Evolutionary conservation across 495 filamentous ascomycete species (phyloP), one percentile per base, ranked within the genome.

Genomic region (Pyronema domesticum): DNA sequence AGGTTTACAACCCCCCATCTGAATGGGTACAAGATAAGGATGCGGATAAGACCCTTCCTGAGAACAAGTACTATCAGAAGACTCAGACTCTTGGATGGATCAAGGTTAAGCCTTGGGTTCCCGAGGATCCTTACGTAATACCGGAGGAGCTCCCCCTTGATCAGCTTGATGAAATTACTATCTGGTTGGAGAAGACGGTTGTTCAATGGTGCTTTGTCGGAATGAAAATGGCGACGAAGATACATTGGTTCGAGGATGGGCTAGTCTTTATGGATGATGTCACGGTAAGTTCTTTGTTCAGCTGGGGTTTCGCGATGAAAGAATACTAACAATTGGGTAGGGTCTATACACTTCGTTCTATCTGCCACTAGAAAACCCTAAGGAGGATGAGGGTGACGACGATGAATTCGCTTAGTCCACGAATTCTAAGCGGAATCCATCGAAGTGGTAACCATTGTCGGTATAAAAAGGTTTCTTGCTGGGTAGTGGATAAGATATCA

Each of bases 191-290:
- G 60, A 74, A 79, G 23, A 63, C 74, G 0, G 68, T 82, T 5
- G 71, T 95, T 15, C 57, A 70, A 30, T 69, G 75, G 46, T 75
- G 80, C 55, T 79, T 78, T 58, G 70, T 77, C 0, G 86, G 88
- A 0, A 80, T 94, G 80, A 94, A 93, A 69, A 64, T 95, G 13
- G 72, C 74, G 35, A 70, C 77, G 5, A 67, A 63, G 7, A 73
- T 94, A 13, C 80, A 78, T 64, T 72, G 77, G 46, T 67, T 86
- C 33, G 78, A 74, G 54, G 74, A 71, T 52, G 82, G 80, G 7
- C 45, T 86, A 35, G 70, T 62, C 53, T 74, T 76, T 65, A 71
- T 77, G n/a, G 63, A 66, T 51, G 63, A 54, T n/a, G 57, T 65
- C 54, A 66, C 63, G 18, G 63, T 66, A 36, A 51, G 62, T 53